Percentiles rank a stretch among this genome's conserved stretches.
phyloP scores from a whole-genome alignment of 345 rosid genomes.

The Populus tremula region DNA sequence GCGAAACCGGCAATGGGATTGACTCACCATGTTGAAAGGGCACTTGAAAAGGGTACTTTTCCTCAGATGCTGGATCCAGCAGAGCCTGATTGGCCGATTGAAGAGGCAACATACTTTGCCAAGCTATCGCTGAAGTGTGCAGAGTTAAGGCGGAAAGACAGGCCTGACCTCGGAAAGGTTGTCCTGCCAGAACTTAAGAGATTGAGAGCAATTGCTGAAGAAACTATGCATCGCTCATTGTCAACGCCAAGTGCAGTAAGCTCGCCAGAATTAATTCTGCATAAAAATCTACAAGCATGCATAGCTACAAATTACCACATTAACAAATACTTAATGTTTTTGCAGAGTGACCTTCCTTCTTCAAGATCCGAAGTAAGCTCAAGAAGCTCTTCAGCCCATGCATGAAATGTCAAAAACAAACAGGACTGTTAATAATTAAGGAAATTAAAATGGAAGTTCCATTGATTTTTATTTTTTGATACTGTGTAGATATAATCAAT shows the following conservation, averaged over 20 bases:
- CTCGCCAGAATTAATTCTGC: not conserved
- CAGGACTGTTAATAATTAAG: not conserved
- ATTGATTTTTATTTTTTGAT: not conserved
- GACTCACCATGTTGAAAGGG: constrained; percentile 59
- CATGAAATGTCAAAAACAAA: not conserved
- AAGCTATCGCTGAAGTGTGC: constrained; percentile 64
- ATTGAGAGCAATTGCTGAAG: constrained; percentile 61
- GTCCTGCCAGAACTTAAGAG: constrained; percentile 68
- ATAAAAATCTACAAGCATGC: not conserved
- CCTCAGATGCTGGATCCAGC: constrained; percentile 59
- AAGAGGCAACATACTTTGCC: constrained; percentile 65
- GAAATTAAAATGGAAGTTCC: not conserved
- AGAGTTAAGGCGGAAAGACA: constrained; percentile 72
- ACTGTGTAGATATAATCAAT: not conserved
- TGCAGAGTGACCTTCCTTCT: not conserved
- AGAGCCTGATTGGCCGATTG: constrained; percentile 70
- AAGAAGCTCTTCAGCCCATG: not conserved
- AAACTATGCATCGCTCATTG: constrained; percentile 8
- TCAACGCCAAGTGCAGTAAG: not conserved
- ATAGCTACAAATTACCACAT: not conserved
- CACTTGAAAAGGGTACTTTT: constrained; percentile 59
- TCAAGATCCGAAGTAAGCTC: constrained; percentile 5
- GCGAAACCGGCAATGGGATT: constrained; percentile 78
- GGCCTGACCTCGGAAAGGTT: constrained; percentile 73
- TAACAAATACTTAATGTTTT: not conserved